Evolutionary conservation across 331 rosid species (phyloP).

Genomic region (Malus hybrid): DNA sequence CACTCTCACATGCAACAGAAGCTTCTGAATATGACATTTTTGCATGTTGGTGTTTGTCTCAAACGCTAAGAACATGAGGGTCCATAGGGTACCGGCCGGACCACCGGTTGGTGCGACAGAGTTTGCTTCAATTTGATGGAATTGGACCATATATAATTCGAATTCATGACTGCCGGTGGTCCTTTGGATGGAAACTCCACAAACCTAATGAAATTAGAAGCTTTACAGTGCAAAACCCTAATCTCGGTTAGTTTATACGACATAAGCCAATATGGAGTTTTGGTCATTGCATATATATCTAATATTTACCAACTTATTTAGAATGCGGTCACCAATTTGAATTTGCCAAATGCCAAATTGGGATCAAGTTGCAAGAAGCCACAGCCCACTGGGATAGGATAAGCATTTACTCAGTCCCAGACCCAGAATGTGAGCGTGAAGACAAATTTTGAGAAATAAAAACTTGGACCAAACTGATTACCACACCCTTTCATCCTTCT

Average conservation of each 20-base stretch:
- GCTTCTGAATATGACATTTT: background rate
- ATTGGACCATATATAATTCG: background rate
- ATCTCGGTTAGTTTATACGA: background rate
- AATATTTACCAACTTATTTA: too few relatives aligned
- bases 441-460: too few relatives aligned
- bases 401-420: too few relatives aligned
- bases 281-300: background rate
- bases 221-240: background rate
- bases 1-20: too few relatives aligned
- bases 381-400: too few relatives aligned
- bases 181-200: background rate
- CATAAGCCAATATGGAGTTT: background rate
- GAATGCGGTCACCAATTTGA: too few relatives aligned
- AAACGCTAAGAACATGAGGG: background rate
- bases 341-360: too few relatives aligned
- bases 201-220: background rate
- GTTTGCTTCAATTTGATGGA: background rate
- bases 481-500: too few relatives aligned
- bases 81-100: background rate
- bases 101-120: background rate
- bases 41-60: background rate
- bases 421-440: too few relatives aligned
- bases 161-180: background rate
- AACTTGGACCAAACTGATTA: too few relatives aligned
- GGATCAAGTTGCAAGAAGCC: too few relatives aligned